Base-by-base conservation (phyloP, 805 yeast genomes). In the Lachancea mirantina region DNA sequence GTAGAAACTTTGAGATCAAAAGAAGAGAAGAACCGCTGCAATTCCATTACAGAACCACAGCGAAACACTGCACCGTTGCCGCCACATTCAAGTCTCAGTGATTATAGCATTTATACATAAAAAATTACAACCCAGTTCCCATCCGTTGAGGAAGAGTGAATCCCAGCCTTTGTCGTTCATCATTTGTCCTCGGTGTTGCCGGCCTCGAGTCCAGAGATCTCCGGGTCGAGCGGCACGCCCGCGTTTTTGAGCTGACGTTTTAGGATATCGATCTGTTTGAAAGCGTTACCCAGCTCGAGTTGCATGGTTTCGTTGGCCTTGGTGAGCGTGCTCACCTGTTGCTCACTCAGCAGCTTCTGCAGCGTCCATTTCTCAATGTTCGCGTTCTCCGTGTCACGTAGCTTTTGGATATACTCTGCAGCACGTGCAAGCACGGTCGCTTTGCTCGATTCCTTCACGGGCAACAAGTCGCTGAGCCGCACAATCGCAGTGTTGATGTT, bases 361-460 rank as follows among this genome's bases (percentile, higher is more conserved):
- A 89, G 68, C 5, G 96, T 88, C 84, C 94, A 84, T 64, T 92
- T 89, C 61, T 89, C 96, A 49, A 85, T 79, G 54, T 84, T 83
- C 49, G 81, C 78, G 59, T 76, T 78, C 60, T 88, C 96, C 49
- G 84, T 84, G 49, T 84, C 95, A 61, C 87, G 84, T 54, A 92
- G 71, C 60, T 88, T 74, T 59, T 80, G 77, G 56, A 92, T 92
- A 52, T 82, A 85, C 53, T 88, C 96, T 20, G 84, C 89, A 3
- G 95, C 95, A 39, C 89, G 72, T 50, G 76, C 78, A 46, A 92
- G 68, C 39, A 89, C 84, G 55, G 85, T 89, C 11, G 96, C 82
- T 67, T 92, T 92, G 60, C 89, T 89, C 19, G 52, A 37, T 36
- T 85, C 95, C 30, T 77, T 74, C 9, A 84, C 76, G 11, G 95